Conservation (phyloP, 305 asterid genomes). For the Plantago rigida region DNA sequence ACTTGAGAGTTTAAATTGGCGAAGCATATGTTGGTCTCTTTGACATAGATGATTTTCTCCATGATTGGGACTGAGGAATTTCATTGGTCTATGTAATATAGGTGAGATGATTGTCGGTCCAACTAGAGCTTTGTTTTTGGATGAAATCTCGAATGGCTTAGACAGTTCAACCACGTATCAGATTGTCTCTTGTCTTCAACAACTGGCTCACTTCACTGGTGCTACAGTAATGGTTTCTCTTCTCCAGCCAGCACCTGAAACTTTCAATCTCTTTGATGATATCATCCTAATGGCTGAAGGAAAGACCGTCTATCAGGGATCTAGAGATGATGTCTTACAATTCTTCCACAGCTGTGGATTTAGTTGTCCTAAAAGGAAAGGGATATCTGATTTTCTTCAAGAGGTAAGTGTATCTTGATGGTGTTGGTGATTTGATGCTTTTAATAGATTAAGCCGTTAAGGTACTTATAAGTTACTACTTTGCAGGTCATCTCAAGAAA, state of each 20-base stretch:
- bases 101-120: conserved; percentile 45
- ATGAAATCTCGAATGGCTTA: conserved; percentile 39
- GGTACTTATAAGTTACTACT: neutral
- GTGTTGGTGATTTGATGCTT: neutral
- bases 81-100: conserved; percentile 3
- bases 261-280: conserved; percentile 41
- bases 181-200: conserved; percentile 35
- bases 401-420: conserved; percentile 27
- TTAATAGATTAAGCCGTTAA: neutral
- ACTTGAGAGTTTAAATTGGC: neutral
- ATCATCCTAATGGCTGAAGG: conserved; percentile 38
- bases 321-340: conserved; percentile 25
- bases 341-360: conserved; percentile 33
- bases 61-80: neutral
- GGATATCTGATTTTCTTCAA: conserved; percentile 37
- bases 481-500: conserved; percentile 52
- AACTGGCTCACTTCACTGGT: conserved; percentile 32
- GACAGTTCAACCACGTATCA: conserved; percentile 43
- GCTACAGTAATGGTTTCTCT: conserved; percentile 39
- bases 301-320: conserved; percentile 35
- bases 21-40: too few species aligned
- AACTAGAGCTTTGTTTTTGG: conserved; percentile 34
- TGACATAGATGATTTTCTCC: neutral
- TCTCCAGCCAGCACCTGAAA: conserved; percentile 47
- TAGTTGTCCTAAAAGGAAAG: conserved; percentile 38